Percentiles rank a stretch among this genome's conserved stretches.
Conservation (phyloP, 805 yeast species). For the Zygosaccharomyces gambellarensis region DNA sequence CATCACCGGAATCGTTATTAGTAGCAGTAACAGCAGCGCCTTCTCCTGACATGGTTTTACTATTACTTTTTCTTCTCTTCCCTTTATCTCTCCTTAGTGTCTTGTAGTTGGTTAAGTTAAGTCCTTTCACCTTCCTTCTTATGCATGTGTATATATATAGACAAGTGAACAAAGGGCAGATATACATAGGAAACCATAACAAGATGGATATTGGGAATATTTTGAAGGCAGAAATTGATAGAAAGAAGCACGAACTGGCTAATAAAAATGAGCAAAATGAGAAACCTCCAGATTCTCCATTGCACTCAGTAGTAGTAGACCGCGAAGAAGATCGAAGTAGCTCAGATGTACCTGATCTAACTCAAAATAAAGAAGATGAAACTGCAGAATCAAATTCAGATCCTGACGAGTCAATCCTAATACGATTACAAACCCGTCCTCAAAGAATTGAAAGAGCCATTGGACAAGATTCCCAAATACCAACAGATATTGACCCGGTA, state of each 20-base stretch:
- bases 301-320: background rate
- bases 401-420: background rate
- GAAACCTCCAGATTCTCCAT: constrained; percentile 3
- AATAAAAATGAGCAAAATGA: constrained; percentile 1
- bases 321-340: background rate
- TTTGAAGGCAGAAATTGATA: constrained; percentile 44
- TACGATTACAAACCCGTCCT: constrained; percentile 12
- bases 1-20: constrained; percentile 34
- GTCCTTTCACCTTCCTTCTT: background rate
- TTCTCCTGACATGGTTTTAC: background rate
- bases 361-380: background rate
- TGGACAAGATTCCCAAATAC: constrained; percentile 13
- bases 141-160: background rate
- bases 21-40: constrained; percentile 4
- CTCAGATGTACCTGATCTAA: background rate
- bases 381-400: background rate
- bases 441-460: constrained; percentile 9
- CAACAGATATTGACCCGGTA: constrained; percentile 29
- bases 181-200: background rate
- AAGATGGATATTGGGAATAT: constrained; percentile 41
- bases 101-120: background rate
- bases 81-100: background rate
- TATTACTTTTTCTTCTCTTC: background rate
- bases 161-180: background rate
- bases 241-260: constrained; percentile 34